A percentile compares a stretch with the other conserved stretches of the same genome.
Evolutionary conservation across 2,329 filamentous ascomycete species (phyloP).

Genomic region (Trichophyton simii): DNA sequence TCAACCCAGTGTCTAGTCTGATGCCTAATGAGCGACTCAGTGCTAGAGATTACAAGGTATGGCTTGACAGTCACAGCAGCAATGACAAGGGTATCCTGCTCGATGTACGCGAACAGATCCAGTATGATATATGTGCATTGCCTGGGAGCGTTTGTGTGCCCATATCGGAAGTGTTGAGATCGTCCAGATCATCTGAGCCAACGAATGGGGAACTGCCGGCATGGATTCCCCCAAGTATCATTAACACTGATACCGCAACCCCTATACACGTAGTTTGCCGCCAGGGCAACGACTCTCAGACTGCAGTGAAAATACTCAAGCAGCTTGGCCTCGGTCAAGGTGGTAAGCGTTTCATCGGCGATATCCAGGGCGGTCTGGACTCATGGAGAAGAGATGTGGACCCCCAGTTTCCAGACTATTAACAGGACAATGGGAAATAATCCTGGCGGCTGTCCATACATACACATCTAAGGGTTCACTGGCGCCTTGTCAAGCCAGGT

Average conservation of each 20-base stretch:
- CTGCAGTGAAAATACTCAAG: slow-evolving; percentile 32
- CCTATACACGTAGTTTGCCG: slow-evolving; percentile 37
- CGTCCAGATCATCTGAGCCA: slow-evolving; percentile 7
- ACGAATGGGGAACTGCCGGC: background rate
- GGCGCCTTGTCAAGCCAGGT: slow-evolving; percentile 36
- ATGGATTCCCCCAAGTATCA: background rate
- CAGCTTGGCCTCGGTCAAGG: slow-evolving; percentile 25
- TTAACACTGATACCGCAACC: slow-evolving; percentile 5
- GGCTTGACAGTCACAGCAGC: slow-evolving; percentile 7
- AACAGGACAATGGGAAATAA: slow-evolving; percentile 2
- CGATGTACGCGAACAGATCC: slow-evolving; percentile 73
- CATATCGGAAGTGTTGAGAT: slow-evolving; percentile 29
- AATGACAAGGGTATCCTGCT: slow-evolving; percentile 47
- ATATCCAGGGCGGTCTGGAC: slow-evolving; percentile 32
- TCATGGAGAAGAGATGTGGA: slow-evolving; percentile 35
- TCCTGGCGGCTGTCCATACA: no score
- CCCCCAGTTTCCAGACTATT: slow-evolving; percentile 31
- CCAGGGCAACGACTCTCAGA: slow-evolving; percentile 38
- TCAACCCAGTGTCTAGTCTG: slow-evolving; percentile 45
- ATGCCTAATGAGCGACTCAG: slow-evolving; percentile 54
- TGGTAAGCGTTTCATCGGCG: slow-evolving; percentile 26
- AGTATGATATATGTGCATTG: slow-evolving; percentile 69
- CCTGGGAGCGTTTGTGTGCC: slow-evolving; percentile 56
- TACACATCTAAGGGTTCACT: slow-evolving; percentile 8
- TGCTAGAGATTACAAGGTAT: slow-evolving; percentile 44